Percentiles rank a stretch among this genome's conserved stretches.
Conservation (phyloP, 257 asterid genomes). For the Phtheirospermum japonicum region DNA sequence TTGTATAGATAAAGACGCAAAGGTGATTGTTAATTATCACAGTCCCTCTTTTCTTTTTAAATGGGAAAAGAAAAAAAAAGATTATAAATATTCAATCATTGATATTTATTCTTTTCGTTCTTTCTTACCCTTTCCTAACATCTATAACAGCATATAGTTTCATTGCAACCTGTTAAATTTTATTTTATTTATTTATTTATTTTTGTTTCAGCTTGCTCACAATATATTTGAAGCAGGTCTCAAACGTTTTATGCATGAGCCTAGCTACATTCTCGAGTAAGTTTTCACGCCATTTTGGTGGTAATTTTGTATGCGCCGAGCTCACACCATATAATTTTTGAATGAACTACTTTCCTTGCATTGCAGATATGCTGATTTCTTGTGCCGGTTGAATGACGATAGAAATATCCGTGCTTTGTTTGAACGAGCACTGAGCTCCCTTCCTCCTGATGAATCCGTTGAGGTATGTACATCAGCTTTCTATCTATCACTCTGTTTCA, state of each 20-base stretch:
- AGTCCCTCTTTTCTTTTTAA: neutral
- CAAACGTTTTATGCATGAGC: constrained; percentile 95
- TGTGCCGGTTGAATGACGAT: constrained; percentile 90
- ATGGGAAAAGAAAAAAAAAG: neutral
- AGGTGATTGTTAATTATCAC: constrained; percentile 55
- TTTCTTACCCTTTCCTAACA: neutral
- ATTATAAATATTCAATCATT: neutral
- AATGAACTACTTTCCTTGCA: constrained; percentile 23
- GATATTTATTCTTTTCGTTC: constrained; percentile 6
- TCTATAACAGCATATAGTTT: neutral
- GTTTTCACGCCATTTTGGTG: constrained; percentile 27
- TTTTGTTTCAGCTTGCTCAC: constrained; percentile 77
- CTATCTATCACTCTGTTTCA: neutral
- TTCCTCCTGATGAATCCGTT: constrained; percentile 88
- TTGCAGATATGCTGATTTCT: constrained; percentile 95
- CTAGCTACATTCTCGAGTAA: constrained; percentile 95
- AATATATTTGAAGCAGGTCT: constrained; percentile 89
- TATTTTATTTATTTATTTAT: neutral
- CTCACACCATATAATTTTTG: neutral
- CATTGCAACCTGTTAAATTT: neutral
- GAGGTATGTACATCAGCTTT: constrained; percentile 54
- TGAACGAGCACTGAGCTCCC: constrained; percentile 92
- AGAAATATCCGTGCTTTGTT: constrained; percentile 93
- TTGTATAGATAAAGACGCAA: constrained; percentile 94
- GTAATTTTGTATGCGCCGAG: neutral